Conservation (phyloP, 352 stramenopile genomes). For the Pythium periplocum region DNA sequence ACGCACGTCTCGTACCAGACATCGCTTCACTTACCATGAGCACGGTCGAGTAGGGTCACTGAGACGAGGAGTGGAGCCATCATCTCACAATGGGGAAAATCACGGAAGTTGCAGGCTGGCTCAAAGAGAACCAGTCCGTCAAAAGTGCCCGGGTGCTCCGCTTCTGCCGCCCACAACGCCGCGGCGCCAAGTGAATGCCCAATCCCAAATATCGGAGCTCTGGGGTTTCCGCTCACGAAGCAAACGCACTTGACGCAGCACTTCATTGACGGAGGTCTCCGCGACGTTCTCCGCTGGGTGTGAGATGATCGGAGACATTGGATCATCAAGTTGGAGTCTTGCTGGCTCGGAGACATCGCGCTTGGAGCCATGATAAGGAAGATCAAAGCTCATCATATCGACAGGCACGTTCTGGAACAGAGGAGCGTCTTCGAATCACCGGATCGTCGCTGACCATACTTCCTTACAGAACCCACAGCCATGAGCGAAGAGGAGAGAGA, state of each 20-base stretch:
- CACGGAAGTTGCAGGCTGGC: slow-evolving; percentile 23
- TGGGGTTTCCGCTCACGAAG: slow-evolving; percentile 7
- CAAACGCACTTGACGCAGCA: slow-evolving; percentile 4
- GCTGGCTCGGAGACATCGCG: slow-evolving; percentile 28
- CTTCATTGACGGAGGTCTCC: slow-evolving; percentile 11
- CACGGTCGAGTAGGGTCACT: slow-evolving; percentile 10
- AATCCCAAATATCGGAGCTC: slow-evolving; percentile 38
- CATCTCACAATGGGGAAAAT: background rate
- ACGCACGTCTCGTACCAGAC: slow-evolving; percentile 1
- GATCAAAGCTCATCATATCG: slow-evolving; percentile 23
- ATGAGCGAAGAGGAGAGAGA: slow-evolving; percentile 37
- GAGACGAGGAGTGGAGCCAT: slow-evolving; percentile 12
- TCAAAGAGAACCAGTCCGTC: slow-evolving; percentile 43
- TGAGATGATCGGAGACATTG: slow-evolving; percentile 18
- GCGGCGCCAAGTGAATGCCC: slow-evolving; percentile 42
- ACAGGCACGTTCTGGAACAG: slow-evolving; percentile 17
- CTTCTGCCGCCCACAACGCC: slow-evolving; percentile 26
- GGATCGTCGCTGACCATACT: slow-evolving; percentile 38
- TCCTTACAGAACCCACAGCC: slow-evolving; percentile 47
- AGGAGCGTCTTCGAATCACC: slow-evolving; percentile 25
- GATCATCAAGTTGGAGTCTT: slow-evolving; percentile 21
- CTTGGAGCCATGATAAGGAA: slow-evolving; percentile 34
- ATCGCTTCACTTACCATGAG: background rate
- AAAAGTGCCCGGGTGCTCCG: slow-evolving; percentile 31
- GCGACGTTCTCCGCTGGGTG: slow-evolving; percentile 33